Base-by-base conservation (phyloP, 495 filamentous ascomycete species). In the Talaromyces thailandensis region DNA sequence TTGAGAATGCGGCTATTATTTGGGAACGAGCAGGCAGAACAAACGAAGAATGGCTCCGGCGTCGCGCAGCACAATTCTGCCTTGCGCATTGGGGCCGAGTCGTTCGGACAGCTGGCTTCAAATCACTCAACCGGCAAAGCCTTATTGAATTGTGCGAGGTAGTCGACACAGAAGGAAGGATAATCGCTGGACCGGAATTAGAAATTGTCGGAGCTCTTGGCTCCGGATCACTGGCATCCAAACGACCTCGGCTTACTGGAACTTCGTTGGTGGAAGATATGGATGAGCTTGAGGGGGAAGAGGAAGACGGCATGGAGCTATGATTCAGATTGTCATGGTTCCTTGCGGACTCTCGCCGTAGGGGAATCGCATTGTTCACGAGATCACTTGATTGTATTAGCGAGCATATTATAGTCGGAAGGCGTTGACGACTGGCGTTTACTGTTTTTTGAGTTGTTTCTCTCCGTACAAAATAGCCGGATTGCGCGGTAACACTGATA, bases 41-140 rank as follows among this genome's bases (percentile, higher is more conserved):
- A 14, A 88, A 85, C 68, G 94, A 98, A 71, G 91, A 96, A 31
- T 97, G 92, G 91, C 81, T 98, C 37, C 87, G 89, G 69, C 87
- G 87, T 65, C 86, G 93, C 56, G 93, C 94, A 5, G 92, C 91
- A 3, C 82, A 78, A 58, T 98, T 95, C 73, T 96, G 90, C 67
- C 83, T 98, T 67, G 85, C 86, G 37, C 88, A 98, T 75, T 98
- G 95, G 95, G 94, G 94, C 56, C 88, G 95, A 29, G 83, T 98
- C 21, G 93, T 96, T 23, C 86, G 95, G 50, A 97, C 93, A 0
- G 80, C 82, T 21, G 93, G 89, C 0, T 98, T 98, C 78, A 83
- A 88, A 66, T 84, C 84, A 55, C 79, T 98, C 50, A 88, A 85
- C 58, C 86, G 89, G 51, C 73, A 80, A 37, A 90, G 89, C 58